Evolutionary conservation across 768 basidiomycete genomes (phyloP).

Genomic region (Mycena galopus): DNA sequence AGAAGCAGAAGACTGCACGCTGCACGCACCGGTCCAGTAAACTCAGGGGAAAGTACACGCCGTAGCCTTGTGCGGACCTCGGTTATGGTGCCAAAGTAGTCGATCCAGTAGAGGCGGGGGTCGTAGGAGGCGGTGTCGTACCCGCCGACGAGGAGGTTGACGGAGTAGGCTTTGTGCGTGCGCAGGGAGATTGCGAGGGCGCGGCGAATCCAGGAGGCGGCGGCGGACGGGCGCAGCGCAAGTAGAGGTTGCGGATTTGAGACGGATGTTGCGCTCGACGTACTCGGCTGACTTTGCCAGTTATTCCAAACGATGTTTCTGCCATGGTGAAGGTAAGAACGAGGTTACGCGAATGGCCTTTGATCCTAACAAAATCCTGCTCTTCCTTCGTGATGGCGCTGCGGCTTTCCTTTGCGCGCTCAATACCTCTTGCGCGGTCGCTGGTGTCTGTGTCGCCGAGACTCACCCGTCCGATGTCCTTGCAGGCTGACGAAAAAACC

Average conservation of each 20-base stretch:
- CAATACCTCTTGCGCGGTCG: neutral
- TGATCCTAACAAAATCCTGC: neutral
- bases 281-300: slow-evolving; percentile 98
- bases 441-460: neutral
- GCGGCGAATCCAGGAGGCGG: slow-evolving; percentile 95
- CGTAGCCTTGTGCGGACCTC: slow-evolving; percentile 94
- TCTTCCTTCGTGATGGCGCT: neutral
- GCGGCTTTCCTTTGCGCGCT: neutral
- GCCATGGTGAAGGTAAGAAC: slow-evolving; percentile 59
- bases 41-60: slow-evolving; percentile 91
- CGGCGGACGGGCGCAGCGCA: slow-evolving; percentile 90
- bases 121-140: slow-evolving; percentile 82
- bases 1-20: neutral
- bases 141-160: slow-evolving; percentile 94
- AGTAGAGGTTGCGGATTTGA: slow-evolving; percentile 96
- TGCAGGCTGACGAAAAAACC: slow-evolving; percentile 2
- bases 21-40: slow-evolving; percentile 87
- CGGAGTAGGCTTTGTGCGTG: slow-evolving; percentile 88
- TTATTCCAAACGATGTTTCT: slow-evolving; percentile 91
- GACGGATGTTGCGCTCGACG: slow-evolving; percentile 93
- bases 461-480: neutral
- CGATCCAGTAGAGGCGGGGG: slow-evolving; percentile 94
- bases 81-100: slow-evolving; percentile 92
- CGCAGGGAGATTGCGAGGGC: slow-evolving; percentile 91
- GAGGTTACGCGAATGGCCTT: slow-evolving; percentile 3